phyloP scores from a whole-genome alignment of 2,329 filamentous ascomycete genomes.

The Diplodia scrobiculata region DNA sequence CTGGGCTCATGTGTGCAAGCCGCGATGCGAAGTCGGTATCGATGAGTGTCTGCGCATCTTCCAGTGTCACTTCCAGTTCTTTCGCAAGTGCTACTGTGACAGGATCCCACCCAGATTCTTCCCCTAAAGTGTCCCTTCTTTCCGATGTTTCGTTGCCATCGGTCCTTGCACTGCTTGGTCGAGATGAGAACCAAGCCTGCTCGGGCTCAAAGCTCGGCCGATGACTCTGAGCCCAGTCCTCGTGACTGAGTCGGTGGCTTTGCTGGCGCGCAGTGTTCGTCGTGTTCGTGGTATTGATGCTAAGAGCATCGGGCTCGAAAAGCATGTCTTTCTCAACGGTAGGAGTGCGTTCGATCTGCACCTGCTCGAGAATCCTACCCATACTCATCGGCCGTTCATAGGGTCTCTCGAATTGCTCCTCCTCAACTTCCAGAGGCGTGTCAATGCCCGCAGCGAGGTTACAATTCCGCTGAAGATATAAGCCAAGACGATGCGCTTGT shows the following conservation, averaged over 20 bases:
- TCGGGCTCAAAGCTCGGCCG: constrained; percentile 3
- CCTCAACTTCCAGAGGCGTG: constrained; percentile 49
- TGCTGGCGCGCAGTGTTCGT: constrained; percentile 13
- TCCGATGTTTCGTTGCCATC: neutral
- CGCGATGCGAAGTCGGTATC: constrained; percentile 21
- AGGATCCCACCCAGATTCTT: constrained; percentile 8
- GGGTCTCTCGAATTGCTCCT: constrained; percentile 52
- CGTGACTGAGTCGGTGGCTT: neutral
- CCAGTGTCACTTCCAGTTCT: constrained; percentile 16
- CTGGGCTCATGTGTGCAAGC: constrained; percentile 27
- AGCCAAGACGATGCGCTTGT: constrained; percentile 51
- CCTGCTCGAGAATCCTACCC: constrained; percentile 49
- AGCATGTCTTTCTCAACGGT: constrained; percentile 20
- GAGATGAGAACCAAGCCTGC: neutral
- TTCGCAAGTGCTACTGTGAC: constrained; percentile 17
- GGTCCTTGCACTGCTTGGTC: neutral
- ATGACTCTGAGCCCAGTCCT: neutral
- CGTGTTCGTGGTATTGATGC: constrained; percentile 15
- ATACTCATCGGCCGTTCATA: constrained; percentile 44
- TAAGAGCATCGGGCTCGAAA: constrained; percentile 7
- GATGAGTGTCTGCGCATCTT: constrained; percentile 24
- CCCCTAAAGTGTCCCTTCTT: neutral
- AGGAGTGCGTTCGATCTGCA: constrained; percentile 49
- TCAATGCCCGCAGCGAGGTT: constrained; percentile 50
- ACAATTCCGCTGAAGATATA: constrained; percentile 53